phyloP scores from a whole-genome alignment of 2,329 filamentous ascomycete genomes.

The Pseudocercospora crystallina region DNA sequence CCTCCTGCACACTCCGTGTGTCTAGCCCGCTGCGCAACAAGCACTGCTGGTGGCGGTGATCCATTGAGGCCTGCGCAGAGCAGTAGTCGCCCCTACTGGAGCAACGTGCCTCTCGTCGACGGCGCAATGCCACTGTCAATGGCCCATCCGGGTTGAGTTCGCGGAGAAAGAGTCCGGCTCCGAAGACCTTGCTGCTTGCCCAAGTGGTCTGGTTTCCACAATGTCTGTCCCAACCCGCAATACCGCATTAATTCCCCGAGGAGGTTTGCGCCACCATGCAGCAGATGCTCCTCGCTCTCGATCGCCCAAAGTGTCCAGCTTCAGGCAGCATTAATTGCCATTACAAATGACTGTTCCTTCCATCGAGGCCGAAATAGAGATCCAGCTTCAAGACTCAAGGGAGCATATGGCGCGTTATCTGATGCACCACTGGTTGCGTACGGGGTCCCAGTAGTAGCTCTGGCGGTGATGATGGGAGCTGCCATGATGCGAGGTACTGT shows the following conservation, averaged over 20 bases:
- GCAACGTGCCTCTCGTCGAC: too few relatives aligned
- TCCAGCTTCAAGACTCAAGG: not conserved
- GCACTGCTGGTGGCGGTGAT: too few relatives aligned
- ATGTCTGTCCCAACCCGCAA: not conserved
- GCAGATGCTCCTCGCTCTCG: not conserved
- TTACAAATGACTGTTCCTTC: not conserved
- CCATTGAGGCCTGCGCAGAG: too few relatives aligned
- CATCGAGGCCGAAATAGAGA: not conserved
- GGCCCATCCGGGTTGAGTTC: not conserved
- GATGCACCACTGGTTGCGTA: constrained; percentile 26
- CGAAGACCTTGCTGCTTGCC: not conserved
- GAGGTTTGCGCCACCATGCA: too few relatives aligned
- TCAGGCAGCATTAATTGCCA: constrained; percentile 1
- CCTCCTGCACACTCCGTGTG: too few relatives aligned
- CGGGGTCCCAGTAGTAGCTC: constrained; percentile 35
- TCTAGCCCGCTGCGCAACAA: too few relatives aligned
- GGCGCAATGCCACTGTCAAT: not conserved
- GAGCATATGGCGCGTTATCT: constrained; percentile 8
- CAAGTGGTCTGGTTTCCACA: not conserved
- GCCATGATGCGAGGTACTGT: too few relatives aligned
- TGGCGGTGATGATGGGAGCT: constrained; percentile 15
- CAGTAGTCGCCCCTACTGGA: too few relatives aligned
- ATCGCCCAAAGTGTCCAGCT: not conserved
- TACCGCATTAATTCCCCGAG: not conserved
- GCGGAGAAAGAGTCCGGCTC: not conserved